Conservation (phyloP, 768 basidiomycete genomes). For the Pleurotus platypus region DNA sequence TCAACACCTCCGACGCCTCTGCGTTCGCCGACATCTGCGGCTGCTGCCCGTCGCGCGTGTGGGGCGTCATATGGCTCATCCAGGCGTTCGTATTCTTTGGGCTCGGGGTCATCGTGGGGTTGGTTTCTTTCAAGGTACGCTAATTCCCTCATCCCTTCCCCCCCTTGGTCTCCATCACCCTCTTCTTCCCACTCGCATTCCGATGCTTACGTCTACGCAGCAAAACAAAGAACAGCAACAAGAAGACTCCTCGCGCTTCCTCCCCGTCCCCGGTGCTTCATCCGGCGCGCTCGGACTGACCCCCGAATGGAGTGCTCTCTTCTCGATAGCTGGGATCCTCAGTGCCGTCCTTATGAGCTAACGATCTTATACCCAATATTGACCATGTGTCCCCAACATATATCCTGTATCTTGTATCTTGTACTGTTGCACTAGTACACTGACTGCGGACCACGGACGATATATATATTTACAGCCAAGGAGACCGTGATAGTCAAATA, state of each 20-base stretch:
- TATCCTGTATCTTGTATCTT: background rate
- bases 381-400: background rate
- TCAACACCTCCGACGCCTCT: conserved; percentile 85
- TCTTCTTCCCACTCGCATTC: background rate
- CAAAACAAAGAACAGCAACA: conserved; percentile 38
- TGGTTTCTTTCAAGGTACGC: conserved; percentile 77
- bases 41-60: conserved; percentile 83
- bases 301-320: background rate
- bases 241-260: conserved; percentile 47
- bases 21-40: conserved; percentile 83
- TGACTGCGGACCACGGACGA: background rate
- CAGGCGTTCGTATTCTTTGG: conserved; percentile 73
- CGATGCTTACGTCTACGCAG: conserved; percentile 14
- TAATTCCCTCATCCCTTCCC: background rate
- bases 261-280: conserved; percentile 50
- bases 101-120: conserved; percentile 70
- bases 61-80: conserved; percentile 89
- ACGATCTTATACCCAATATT: background rate
- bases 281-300: background rate
- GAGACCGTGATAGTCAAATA: no score
- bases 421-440: background rate
- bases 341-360: background rate
- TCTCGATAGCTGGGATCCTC: background rate
- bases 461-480: no score
- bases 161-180: conserved; percentile 42